These are phyloP conservation scores for Clavariopsis aquatica DNA, from an alignment of 495 filamentous ascomycete species.

Conservation along the genomic window DNA sequence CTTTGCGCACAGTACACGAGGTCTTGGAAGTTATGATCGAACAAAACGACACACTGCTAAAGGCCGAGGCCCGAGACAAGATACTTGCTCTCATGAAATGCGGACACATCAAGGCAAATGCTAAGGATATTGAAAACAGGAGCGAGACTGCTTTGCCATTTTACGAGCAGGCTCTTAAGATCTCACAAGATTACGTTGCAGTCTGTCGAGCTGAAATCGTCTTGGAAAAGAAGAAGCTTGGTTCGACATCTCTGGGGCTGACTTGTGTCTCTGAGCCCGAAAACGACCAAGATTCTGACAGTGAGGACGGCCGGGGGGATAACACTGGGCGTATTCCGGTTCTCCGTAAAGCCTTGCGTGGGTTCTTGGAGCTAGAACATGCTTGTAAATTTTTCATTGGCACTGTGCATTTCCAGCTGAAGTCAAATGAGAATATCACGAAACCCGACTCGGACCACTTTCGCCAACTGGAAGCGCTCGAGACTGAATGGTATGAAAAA, in stretches of 20 bases:
- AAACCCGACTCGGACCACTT: conserved; percentile 66
- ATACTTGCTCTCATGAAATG: conserved; percentile 62
- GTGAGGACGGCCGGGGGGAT: conserved; percentile 47
- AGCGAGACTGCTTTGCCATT: conserved; percentile 62
- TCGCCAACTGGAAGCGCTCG: conserved; percentile 63
- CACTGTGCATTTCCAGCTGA: conserved; percentile 81
- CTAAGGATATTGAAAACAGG: conserved; percentile 45
- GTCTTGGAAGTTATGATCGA: conserved; percentile 90
- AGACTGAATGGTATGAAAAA: conserved; percentile 69
- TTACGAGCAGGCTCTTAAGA: conserved; percentile 63
- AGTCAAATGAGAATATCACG: conserved; percentile 62
- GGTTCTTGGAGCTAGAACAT: conserved; percentile 77
- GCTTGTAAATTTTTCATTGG: conserved; percentile 80
- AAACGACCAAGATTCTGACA: conserved; percentile 43
- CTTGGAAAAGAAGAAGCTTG: conserved; percentile 48
- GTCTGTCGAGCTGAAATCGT: conserved; percentile 65
- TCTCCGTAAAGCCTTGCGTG: conserved; percentile 66
- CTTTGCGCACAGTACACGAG: conserved; percentile 76
- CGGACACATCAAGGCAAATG: conserved; percentile 75
- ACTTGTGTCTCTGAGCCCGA: conserved; percentile 4
- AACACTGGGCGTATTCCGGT: conserved; percentile 56
- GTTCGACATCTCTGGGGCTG: background rate
- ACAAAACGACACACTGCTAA: conserved; percentile 63
- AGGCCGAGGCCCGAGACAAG: conserved; percentile 65
- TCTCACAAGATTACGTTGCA: conserved; percentile 57